Percentiles rank a stretch among this genome's conserved stretches.
Conservation (phyloP, 2,329 filamentous ascomycete species). For the Sarocladium oryzae region DNA sequence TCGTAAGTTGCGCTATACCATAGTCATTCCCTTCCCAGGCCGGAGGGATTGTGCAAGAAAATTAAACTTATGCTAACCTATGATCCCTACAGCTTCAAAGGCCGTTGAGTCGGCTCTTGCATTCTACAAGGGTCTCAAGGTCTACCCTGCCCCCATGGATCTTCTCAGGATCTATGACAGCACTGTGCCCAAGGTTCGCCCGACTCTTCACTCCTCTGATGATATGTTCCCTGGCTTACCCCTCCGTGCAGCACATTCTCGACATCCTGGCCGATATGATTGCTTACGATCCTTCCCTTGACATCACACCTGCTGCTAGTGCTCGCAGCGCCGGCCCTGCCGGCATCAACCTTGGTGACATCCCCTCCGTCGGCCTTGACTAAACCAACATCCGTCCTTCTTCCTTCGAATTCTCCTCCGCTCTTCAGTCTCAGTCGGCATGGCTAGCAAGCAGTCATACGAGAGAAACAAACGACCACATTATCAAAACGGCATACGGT, state of each 20-base stretch:
- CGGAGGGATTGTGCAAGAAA: not conserved
- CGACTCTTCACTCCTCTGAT: not conserved
- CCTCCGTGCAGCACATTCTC: constrained; percentile 63
- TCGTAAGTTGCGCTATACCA: constrained; percentile 49
- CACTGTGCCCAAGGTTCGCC: constrained; percentile 82
- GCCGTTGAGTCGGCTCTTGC: constrained; percentile 79
- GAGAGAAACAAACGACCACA: not conserved
- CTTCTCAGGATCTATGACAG: constrained; percentile 97
- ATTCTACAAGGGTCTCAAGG: constrained; percentile 98
- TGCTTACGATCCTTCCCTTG: constrained; percentile 72
- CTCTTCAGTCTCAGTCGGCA: constrained; percentile 3
- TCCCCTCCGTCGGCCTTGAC: constrained; percentile 48
- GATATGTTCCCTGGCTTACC: not conserved
- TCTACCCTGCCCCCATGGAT: constrained; percentile 89
- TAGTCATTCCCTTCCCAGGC: not conserved
- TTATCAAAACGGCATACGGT: not conserved
- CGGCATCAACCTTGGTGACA: constrained; percentile 38
- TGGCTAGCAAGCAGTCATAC: constrained; percentile 18
- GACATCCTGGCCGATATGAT: constrained; percentile 98
- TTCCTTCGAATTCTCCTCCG: not conserved
- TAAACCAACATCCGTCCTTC: constrained; percentile 24
- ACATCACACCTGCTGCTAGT: constrained; percentile 40
- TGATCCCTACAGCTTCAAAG: constrained; percentile 48
- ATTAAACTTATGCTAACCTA: constrained; percentile 7
- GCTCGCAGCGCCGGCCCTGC: constrained; percentile 26